Base-by-base conservation (phyloP, 345 rosid genomes). In the Linum tenue region DNA sequence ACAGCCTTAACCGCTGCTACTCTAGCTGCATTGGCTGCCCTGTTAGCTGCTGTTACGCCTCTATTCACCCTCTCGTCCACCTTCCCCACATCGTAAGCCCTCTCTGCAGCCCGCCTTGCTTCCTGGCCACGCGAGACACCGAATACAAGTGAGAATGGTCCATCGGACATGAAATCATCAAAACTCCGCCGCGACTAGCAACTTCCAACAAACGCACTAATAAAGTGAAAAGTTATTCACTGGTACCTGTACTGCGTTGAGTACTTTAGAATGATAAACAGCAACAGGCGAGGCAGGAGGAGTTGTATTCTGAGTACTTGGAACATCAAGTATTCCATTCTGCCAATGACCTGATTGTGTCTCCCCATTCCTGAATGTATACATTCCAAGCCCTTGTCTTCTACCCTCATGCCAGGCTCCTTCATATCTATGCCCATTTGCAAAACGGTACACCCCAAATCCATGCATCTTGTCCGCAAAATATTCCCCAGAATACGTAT, bases 331-430 rank as follows among this genome's bases (percentile, higher is more conserved):
- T 70, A 81, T 74, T 39, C 98, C 98, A 77, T 85, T 88, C 68
- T 86, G 86, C 98, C 98, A 92, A 76, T 90, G 97, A 72, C 98
- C 98, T 5, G 98, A 79, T 72, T 90, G 96, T 53, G 92, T 82
- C 74, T 92, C 98, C 69, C 97, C 95, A 76, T 86, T 90, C 76
- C 96, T 81, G 76, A 90, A 92, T 2, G 96, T 86, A 74, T 92
- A 90, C 97, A 86, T 90, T 57, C 98, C 97, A 62, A 92, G 97
- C 59, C 97, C 98, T 80, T 92, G 92, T 76, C 98, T 76, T 70
- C 90, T 81, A 66, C 98, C 94, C 78, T 92, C 98, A 73, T 92
- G 97, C 97, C 97, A 90, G 43, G 97, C 96, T 71, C 98, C 98
- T 70, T 88, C 98, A n/a, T 86, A 90, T 1, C 82, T 83, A 79